phyloP scores from a whole-genome alignment of 2,329 filamentous ascomycete genomes.

The Arthrobotrys sinensis region DNA sequence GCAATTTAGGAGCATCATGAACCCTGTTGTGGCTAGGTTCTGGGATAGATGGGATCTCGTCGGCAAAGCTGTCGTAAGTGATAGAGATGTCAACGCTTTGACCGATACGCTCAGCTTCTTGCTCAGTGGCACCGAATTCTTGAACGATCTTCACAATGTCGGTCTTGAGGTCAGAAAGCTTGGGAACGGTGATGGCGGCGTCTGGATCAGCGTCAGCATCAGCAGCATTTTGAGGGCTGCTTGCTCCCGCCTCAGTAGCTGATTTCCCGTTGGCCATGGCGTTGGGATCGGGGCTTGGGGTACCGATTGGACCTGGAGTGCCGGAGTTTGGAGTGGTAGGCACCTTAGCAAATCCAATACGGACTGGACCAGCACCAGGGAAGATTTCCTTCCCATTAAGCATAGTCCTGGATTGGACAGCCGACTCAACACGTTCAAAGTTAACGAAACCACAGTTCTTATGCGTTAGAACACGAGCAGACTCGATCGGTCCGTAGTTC shows the following conservation, averaged over 20 bases:
- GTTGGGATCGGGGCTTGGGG: conserved; percentile 91
- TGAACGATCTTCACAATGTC: conserved; percentile 89
- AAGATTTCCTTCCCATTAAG: conserved; percentile 99
- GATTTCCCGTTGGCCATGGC: conserved; percentile 69
- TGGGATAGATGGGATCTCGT: conserved; percentile 89
- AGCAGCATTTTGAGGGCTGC: conserved; percentile 66
- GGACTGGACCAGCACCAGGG: conserved; percentile 91
- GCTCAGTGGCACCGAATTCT: conserved; percentile 87
- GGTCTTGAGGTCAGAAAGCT: conserved; percentile 81
- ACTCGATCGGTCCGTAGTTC: conserved; percentile 90
- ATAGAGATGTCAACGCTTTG: conserved; percentile 83
- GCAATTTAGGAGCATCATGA: conserved; percentile 92
- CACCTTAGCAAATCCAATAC: conserved; percentile 98
- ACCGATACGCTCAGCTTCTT: conserved; percentile 81
- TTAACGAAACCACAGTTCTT: conserved; percentile 99
- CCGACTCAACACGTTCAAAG: conserved; percentile 91
- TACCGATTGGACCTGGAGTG: conserved; percentile 88
- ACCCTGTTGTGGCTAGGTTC: conserved; percentile 90
- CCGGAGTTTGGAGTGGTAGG: conserved; percentile 82
- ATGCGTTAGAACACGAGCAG: conserved; percentile 92
- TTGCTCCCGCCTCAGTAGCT: conserved; percentile 65
- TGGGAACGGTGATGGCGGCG: conserved; percentile 77
- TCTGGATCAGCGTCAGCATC: conserved; percentile 65
- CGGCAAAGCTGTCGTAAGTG: conserved; percentile 78
- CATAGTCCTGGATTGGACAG: conserved; percentile 86